Evolutionary conservation across 2,329 filamentous ascomycete species (phyloP).

Genomic region (Pochonia chlamydosporia): DNA sequence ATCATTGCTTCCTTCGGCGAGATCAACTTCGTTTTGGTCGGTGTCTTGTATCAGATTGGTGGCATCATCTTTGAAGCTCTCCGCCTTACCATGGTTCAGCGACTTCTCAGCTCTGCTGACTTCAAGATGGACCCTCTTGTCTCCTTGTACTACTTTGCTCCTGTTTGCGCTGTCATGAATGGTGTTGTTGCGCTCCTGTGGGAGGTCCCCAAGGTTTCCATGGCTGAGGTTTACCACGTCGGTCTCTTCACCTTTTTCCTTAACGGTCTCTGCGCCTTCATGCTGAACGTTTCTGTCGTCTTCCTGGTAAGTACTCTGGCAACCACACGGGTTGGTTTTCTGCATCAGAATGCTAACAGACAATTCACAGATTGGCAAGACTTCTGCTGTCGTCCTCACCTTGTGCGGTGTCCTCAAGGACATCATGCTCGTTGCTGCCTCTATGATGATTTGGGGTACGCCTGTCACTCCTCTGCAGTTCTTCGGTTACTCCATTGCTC

Average conservation of each 20-base stretch:
- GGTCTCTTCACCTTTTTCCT: conserved; percentile 66
- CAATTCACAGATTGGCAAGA: conserved; percentile 68
- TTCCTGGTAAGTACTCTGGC: conserved; percentile 59
- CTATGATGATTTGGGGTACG: conserved; percentile 77
- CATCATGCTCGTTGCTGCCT: conserved; percentile 73
- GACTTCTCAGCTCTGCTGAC: conserved; percentile 72
- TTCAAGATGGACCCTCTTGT: conserved; percentile 92
- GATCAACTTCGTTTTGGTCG: conserved; percentile 81
- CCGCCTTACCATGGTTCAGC: conserved; percentile 79
- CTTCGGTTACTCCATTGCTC: conserved; percentile 77
- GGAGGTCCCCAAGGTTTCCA: conserved; percentile 64
- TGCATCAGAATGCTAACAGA: neutral
- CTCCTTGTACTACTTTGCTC: conserved; percentile 85
- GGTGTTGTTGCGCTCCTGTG: conserved; percentile 65
- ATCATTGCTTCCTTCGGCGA: conserved; percentile 92
- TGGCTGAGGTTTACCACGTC: conserved; percentile 67
- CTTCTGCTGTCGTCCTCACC: conserved; percentile 78
- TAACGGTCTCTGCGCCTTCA: conserved; percentile 73
- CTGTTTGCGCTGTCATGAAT: conserved; percentile 79
- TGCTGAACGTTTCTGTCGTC: conserved; percentile 79
- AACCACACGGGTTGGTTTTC: neutral
- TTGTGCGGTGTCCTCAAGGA: conserved; percentile 86
- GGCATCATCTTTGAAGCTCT: conserved; percentile 79
- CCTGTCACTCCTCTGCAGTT: conserved; percentile 70
- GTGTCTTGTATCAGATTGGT: conserved; percentile 72